Conservation (phyloP, 441 rosid species). For the Isatis lusitanica region DNA sequence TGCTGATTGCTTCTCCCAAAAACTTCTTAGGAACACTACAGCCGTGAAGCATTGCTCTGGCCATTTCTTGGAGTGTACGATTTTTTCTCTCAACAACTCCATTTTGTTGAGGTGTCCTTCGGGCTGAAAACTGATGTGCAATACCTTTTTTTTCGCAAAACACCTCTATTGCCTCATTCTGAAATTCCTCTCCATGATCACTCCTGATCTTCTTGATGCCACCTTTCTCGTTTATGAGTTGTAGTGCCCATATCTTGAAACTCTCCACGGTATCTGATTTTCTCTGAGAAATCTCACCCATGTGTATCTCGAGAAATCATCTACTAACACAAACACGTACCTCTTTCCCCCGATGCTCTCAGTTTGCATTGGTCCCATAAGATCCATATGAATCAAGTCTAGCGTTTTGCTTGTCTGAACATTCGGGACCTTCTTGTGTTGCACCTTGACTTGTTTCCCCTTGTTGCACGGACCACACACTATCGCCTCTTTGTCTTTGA, state of each 20-base stretch:
- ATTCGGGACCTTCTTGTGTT: neutral
- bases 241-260: too few species aligned
- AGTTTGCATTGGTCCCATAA: neutral
- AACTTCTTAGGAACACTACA: too few species aligned
- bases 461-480: neutral
- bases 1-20: too few species aligned
- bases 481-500: too few species aligned
- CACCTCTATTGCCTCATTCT: neutral
- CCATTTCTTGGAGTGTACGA: too few species aligned
- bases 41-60: too few species aligned
- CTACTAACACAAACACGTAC: neutral
- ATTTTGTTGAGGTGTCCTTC: neutral
- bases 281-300: neutral
- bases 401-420: neutral
- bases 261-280: neutral
- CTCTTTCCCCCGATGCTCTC: neutral
- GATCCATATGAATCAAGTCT: neutral
- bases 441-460: neutral
- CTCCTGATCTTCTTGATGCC: too few species aligned
- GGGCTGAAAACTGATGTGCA: neutral
- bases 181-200: neutral
- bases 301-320: neutral
- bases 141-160: neutral
- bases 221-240: too few species aligned
- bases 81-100: neutral